Conservation (phyloP, 2,329 filamentous ascomycete species). For the Cercospora sp. region DNA sequence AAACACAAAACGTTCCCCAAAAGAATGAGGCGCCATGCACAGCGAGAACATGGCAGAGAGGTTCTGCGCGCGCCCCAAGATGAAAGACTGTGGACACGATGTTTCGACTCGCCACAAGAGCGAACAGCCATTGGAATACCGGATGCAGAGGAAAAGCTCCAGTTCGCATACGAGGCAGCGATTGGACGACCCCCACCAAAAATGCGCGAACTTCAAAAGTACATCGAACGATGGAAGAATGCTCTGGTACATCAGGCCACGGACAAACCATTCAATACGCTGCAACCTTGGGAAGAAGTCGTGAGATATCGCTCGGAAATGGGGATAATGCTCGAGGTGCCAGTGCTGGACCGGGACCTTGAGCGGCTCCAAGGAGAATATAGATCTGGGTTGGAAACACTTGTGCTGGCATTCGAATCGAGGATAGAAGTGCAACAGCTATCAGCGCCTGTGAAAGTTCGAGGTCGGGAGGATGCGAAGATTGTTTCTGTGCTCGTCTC, state of each 20-base stretch:
- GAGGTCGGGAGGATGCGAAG: neutral
- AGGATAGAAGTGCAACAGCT: slow-evolving; percentile 22
- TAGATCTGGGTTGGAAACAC: slow-evolving; percentile 5
- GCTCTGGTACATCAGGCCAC: slow-evolving; percentile 14
- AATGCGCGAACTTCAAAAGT: neutral
- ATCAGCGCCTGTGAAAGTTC: neutral
- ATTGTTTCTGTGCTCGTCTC: slow-evolving; percentile 24
- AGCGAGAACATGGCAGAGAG: neutral
- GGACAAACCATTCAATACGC: slow-evolving; percentile 23
- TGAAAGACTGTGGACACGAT: neutral
- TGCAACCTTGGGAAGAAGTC: slow-evolving; percentile 24
- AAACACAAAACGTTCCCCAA: neutral
- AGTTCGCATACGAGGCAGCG: neutral
- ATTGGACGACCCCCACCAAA: neutral
- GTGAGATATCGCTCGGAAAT: slow-evolving; percentile 24
- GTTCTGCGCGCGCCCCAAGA: neutral
- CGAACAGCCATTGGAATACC: neutral
- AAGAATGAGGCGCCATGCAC: neutral
- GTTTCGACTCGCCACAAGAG: neutral
- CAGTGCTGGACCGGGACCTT: slow-evolving; percentile 14
- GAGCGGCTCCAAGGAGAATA: slow-evolving; percentile 1
- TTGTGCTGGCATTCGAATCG: slow-evolving; percentile 13
- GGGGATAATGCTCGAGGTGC: slow-evolving; percentile 27
- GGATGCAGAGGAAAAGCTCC: neutral
- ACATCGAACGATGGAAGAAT: neutral